Conservation (phyloP, 441 rosid species). For the Populus hybrid region DNA sequence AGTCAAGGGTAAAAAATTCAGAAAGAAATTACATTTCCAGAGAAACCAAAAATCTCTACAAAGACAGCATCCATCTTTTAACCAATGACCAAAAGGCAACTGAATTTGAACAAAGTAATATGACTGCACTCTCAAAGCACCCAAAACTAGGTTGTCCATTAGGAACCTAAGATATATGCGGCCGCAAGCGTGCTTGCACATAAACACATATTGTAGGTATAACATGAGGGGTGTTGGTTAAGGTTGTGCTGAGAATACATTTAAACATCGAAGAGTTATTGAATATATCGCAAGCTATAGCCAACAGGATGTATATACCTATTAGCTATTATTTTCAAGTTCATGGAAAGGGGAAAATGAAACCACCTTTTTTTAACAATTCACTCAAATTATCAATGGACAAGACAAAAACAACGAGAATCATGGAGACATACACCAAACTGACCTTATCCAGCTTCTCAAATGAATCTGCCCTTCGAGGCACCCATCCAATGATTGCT, state of each 20-base stretch:
- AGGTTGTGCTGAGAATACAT: no score
- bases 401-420: background rate
- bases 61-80: background rate
- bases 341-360: background rate
- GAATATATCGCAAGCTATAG: background rate
- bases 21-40: background rate
- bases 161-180: background rate
- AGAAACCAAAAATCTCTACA: background rate
- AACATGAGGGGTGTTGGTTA: no score
- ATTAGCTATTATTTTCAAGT: background rate
- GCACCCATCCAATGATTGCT: slow-evolving; percentile 92
- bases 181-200: no score
- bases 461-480: slow-evolving; percentile 82
- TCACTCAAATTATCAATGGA: background rate
- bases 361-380: background rate
- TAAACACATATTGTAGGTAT: no score
- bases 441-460: slow-evolving; percentile 89
- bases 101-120: background rate
- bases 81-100: background rate
- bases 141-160: background rate
- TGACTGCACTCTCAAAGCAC: background rate
- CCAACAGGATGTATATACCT: background rate
- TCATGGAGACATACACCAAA: background rate
- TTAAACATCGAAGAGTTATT: background rate
- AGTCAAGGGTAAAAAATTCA: background rate